Base-by-base conservation (phyloP, 176 grass and related monocot species). In the Aegilops longissima region DNA sequence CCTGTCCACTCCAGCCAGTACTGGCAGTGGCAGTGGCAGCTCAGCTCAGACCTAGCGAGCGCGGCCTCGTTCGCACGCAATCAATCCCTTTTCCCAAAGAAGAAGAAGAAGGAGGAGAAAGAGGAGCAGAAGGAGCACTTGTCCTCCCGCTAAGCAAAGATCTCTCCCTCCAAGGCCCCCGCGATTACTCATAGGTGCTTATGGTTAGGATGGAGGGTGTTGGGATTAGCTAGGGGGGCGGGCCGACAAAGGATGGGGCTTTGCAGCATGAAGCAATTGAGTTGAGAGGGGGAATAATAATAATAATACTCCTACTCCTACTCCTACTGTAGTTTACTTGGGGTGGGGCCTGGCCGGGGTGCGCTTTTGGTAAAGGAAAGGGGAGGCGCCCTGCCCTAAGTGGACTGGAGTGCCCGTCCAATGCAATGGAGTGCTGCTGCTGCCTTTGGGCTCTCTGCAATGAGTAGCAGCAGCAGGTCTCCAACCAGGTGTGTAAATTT, bases 231-330 rank as follows among this genome's bases (percentile, higher is more conserved):
- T 58, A 66, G 51, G 62, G 73, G 83, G 7, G 56, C 18, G 42
- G 80, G 45, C 86, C 91, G 93, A 95, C 93, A 95, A 91, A 95
- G 93, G 90, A 93, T 95, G 93, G 92, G 81, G 89, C 90, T 88
- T 92, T 86, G 85, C 89, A 92, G 87, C 90, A 90, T 95, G 88
- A 95, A 64, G 91, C 89, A 95, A 91, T 93, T 82, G 91, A 90
- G 90, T 76, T 76, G 73, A 73, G 66, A 8, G 20, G 33, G 58
- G 70, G 44, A 51, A 51, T 47, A 51, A 76, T 76, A 69, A 31
- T 34, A 47, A 13, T 47, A 42, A 11, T 42, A 42, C 2, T 8
- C 36, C 36, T 42, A 47, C 5, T 33, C 2, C 49, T 52, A 18
- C 5, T 33, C 2, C 49, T 52, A 18, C 18, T 59, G 83, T 81